phyloP scores from a whole-genome alignment of 139 green algal genomes.

The Pleodorina starrii region DNA sequence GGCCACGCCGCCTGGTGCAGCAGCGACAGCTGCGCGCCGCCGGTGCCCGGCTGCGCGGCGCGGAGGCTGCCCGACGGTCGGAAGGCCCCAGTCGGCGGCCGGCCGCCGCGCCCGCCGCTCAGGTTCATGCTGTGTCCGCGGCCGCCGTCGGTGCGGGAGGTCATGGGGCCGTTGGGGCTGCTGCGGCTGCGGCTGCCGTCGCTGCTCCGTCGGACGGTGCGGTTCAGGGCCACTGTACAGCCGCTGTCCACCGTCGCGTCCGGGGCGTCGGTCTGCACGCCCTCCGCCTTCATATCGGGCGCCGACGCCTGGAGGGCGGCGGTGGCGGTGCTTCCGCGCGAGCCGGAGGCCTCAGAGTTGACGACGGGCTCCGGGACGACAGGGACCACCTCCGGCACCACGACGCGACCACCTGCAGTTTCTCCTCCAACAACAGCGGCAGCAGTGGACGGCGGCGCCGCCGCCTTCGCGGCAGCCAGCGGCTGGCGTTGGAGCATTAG shows the following conservation, averaged over 20 bases:
- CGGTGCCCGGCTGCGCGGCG: background rate
- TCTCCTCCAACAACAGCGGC: too few species aligned
- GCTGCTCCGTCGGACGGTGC: background rate
- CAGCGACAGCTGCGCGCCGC: background rate
- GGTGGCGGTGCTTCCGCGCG: too few species aligned
- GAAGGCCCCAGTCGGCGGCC: background rate
- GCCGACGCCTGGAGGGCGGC: too few species aligned
- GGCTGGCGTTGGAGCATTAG: too few species aligned
- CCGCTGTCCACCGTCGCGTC: background rate
- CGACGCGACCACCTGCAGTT: too few species aligned
- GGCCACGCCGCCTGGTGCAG: conserved; percentile 23
- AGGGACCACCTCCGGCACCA: too few species aligned
- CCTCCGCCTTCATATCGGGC: background rate
- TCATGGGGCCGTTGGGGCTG: background rate
- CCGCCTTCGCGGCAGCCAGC: too few species aligned
- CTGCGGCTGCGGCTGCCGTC: background rate
- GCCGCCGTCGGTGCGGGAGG: background rate
- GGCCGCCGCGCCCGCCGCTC: background rate
- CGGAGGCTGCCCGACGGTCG: background rate
- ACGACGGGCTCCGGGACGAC: too few species aligned
- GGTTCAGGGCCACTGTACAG: background rate
- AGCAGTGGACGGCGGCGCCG: too few species aligned
- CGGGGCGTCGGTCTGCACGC: background rate
- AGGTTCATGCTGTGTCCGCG: background rate
- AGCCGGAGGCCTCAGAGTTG: too few species aligned